Base-by-base conservation (phyloP, 345 rosid genomes). In the Anacardium occidentale region DNA sequence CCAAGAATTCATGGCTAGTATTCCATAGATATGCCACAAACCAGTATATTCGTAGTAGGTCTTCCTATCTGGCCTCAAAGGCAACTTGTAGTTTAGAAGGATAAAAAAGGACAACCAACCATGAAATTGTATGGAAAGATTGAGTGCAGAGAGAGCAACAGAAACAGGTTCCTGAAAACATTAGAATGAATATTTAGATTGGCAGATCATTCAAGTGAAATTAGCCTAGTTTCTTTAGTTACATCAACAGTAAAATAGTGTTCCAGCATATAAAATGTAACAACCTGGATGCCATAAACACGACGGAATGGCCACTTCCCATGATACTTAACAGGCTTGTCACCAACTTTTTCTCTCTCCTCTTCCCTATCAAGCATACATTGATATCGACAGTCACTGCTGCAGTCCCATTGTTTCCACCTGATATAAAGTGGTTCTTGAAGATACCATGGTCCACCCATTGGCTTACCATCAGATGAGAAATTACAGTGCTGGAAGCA, bases 391-490 rank as follows among this genome's bases (percentile, higher is more conserved):
- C 97, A 91, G 69, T 89, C 91, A 73, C 84, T 82, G 48, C 45
- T 84, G 73, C 97, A 91, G 70, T 91, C 96, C 98, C 97, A 94
- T 44, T 93, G 96, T 82, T 91, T 93, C 97, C 98, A 93, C 71
- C 77, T 72, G 22, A 87, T 75, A 73, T 91, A 91, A 40, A 93
- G 94, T 5, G 98, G 97, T 72, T 94, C 97, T 79, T 94, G 96
- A 70, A 88, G 72, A 74, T 94, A 90, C 96, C 97, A 87, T 0
- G 96, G 90, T 21, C 91, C 93, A 68, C 86, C 94, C 59, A 88
- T 70, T 18, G 91, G 83, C 75, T 88, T 88, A 69, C 97, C 97
- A 85, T 94, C 96, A 58, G 94, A 86, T 21, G 94, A 87, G 70
- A 94, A 88, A 73, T 94, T 90, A 74, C 98, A 94, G 48, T 91